These are phyloP conservation scores for Globisporangium irregulare DNA, from an alignment of 352 stramenopile species.

Conservation along the genomic window DNA sequence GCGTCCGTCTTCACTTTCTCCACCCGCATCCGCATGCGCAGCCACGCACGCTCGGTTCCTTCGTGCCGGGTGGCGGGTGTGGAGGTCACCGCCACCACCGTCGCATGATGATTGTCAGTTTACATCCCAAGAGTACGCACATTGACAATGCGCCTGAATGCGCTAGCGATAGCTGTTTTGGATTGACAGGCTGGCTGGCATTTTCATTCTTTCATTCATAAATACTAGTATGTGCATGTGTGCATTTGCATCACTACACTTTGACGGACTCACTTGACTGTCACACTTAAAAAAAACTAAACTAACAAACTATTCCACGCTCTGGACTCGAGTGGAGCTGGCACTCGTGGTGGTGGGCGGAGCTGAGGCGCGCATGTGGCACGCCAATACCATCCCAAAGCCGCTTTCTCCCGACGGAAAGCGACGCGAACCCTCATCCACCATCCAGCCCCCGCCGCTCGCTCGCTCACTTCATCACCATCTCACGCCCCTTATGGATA, in stretches of 20 bases:
- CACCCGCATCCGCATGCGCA: neutral
- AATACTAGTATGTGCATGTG: neutral
- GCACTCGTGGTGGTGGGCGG: no score
- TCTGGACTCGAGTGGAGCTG: neutral
- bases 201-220: neutral
- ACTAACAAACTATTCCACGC: neutral
- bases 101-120: neutral
- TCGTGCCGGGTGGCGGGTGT: neutral
- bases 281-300: neutral
- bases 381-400: neutral
- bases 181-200: neutral
- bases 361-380: no score
- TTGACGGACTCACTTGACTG: neutral
- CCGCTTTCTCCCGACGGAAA: constrained; percentile 12
- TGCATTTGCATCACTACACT: neutral
- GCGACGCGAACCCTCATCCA: neutral
- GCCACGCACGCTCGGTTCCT: neutral
- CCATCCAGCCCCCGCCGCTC: neutral
- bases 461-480: neutral
- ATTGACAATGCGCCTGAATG: neutral
- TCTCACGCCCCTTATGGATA: constrained; percentile 6
- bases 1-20: neutral
- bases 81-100: no score
- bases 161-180: neutral
- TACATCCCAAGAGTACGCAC: neutral